Conservation (phyloP, 352 stramenopile species). For the Aphanomyces astaci region DNA sequence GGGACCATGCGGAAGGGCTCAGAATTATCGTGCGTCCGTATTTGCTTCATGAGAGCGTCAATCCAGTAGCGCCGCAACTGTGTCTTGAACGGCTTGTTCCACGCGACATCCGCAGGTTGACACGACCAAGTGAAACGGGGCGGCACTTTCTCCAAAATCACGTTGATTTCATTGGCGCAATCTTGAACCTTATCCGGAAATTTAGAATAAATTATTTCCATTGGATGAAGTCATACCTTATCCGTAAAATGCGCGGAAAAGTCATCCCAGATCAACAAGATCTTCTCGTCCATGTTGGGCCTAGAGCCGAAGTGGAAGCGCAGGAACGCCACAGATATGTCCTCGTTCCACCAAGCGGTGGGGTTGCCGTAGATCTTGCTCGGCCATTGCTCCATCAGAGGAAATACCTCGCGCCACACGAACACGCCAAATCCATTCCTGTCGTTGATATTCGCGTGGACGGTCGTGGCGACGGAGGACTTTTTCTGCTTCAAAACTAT, state of each 20-base stretch:
- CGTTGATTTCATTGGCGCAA: constrained; percentile 24
- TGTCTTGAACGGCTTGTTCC: constrained; percentile 27
- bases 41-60: constrained; percentile 2
- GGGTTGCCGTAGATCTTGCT: constrained; percentile 26
- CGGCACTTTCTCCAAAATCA: constrained; percentile 25
- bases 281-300: not conserved
- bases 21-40: not conserved
- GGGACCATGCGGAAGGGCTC: not conserved
- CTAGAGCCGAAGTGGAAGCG: constrained; percentile 30
- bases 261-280: too few relatives aligned
- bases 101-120: constrained; percentile 29
- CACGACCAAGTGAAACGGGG: constrained; percentile 22
- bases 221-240: constrained; percentile 24
- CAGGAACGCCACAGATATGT: constrained; percentile 27
- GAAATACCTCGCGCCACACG: constrained; percentile 26
- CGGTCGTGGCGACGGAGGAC: constrained; percentile 4
- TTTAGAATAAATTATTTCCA: constrained; percentile 29
- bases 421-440: constrained; percentile 27
- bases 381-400: constrained; percentile 8
- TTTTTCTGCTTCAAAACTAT: constrained; percentile 24
- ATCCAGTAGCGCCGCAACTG: not conserved
- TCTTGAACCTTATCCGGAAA: constrained; percentile 27
- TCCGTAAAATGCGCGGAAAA: constrained; percentile 31
- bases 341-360: constrained; percentile 28
- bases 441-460: constrained; percentile 11